phyloP scores from a whole-genome alignment of 805 yeast species.

The Spathaspora sp. region DNA sequence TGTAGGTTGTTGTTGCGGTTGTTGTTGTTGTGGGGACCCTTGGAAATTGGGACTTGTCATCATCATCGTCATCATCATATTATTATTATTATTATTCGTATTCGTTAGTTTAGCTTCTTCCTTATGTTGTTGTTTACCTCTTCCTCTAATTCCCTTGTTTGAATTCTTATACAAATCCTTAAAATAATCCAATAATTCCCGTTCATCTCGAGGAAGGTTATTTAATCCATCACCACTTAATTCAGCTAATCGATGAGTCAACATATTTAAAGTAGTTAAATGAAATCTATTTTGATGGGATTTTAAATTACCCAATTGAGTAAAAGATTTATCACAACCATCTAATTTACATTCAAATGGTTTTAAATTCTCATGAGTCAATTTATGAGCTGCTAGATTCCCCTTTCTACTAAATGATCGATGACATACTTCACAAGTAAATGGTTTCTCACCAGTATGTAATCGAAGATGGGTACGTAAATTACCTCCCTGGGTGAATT shows the following conservation, averaged over 20 bases:
- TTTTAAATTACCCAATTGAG: slow-evolving; percentile 90
- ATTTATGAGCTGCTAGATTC: slow-evolving; percentile 80
- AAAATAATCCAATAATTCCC: slow-evolving; percentile 71
- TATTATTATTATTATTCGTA: background rate
- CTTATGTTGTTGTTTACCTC: slow-evolving; percentile 52
- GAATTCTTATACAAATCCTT: slow-evolving; percentile 81
- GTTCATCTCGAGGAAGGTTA: slow-evolving; percentile 57
- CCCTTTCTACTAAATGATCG: slow-evolving; percentile 86
- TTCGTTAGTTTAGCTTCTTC: background rate
- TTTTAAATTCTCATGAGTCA: slow-evolving; percentile 75
- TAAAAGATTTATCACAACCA: slow-evolving; percentile 76
- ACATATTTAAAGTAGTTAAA: slow-evolving; percentile 58
- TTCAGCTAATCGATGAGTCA: slow-evolving; percentile 67
- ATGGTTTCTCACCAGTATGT: slow-evolving; percentile 93
- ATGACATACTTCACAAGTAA: slow-evolving; percentile 71
- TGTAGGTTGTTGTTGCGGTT: too few species aligned
- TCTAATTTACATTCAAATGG: slow-evolving; percentile 82
- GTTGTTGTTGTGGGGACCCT: too few species aligned
- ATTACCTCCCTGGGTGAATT: slow-evolving; percentile 89
- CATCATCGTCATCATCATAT: background rate
- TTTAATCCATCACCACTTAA: slow-evolving; percentile 45
- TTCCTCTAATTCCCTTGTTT: slow-evolving; percentile 87
- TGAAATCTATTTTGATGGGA: slow-evolving; percentile 93
- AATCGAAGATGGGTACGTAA: slow-evolving; percentile 78
- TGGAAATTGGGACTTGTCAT: slow-evolving; percentile 1